Base-by-base conservation (phyloP, 305 asterid genomes). In the Solanum hybrid region DNA sequence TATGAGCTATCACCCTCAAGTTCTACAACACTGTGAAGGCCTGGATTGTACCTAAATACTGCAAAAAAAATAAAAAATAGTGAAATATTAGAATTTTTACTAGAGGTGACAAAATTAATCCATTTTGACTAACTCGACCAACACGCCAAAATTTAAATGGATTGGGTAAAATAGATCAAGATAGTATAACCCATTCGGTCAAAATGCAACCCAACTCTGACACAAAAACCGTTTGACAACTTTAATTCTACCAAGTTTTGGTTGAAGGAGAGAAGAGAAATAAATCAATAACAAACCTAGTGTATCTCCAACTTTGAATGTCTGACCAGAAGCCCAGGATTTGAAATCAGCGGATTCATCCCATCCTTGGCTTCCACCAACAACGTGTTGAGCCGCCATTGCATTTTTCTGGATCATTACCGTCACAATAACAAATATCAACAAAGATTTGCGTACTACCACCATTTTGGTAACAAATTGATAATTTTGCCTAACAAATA, bases 351-450 rank as follows among this genome's bases (percentile, higher is more conserved):
- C 92, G n/a, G 98, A 96, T 88, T 91, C 93, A 80, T 93, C 98
- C 98, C 99, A 96, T 10, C 98, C 99, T 88, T 94, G 94, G 93
- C 96, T 95, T 85, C 97, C 98, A 27, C 99, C 98, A 5, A 95
- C 99, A 0, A 32, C 89, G 46, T 91, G 94, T 69, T 94, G 94
- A 7, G 93, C 90, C 2, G 98, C 98, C 13, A 89, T 38, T 77
- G 90, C 91, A 88, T 89, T 89, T 89, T 88, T 86, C 34, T 42
- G 36, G 60, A 89, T 9, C 16, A 88, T 3, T 4, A 80, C 72
- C 11, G 88, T 31, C 27, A 76, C 90, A 71, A 90, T 3, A 9
- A 86, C 78, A 5, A 89, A 22, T 38, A 89, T 73, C 32, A 73
- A 42, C 60, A 66, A 35, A 36, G 85, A 75, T 87, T 86, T 91